phyloP scores from a whole-genome alignment of 805 yeast genomes.

The Helenozyma rhizophorensis region DNA sequence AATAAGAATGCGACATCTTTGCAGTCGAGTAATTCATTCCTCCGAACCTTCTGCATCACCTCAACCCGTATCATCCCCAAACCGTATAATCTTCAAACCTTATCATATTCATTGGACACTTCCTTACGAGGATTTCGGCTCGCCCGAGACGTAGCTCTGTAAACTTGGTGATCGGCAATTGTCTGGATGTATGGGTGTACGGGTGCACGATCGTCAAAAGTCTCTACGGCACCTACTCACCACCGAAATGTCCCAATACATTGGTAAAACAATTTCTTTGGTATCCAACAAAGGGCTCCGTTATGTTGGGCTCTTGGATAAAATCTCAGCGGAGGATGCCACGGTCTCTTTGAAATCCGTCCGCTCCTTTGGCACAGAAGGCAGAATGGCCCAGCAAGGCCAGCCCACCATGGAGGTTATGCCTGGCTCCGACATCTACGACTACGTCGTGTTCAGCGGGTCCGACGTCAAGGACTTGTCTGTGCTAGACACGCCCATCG shows the following conservation, averaged over 20 bases:
- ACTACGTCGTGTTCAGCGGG: constrained; percentile 81
- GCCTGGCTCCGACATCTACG: constrained; percentile 67
- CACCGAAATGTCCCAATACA: constrained; percentile 75
- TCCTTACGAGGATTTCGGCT: too few relatives aligned
- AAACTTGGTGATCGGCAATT: too few relatives aligned
- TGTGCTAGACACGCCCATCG: constrained; percentile 70
- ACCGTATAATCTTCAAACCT: too few relatives aligned
- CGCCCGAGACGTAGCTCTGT: too few relatives aligned
- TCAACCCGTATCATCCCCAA: too few relatives aligned
- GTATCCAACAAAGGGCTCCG: constrained; percentile 76
- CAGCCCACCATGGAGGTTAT: constrained; percentile 69
- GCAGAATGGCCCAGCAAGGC: constrained; percentile 54
- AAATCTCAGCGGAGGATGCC: constrained; percentile 84
- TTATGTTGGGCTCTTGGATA: constrained; percentile 84
- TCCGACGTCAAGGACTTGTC: constrained; percentile 86
- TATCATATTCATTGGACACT: too few relatives aligned
- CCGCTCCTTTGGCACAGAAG: constrained; percentile 87
- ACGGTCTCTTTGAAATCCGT: constrained; percentile 82
- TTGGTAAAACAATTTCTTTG: constrained; percentile 84
- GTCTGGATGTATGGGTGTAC: too few relatives aligned
- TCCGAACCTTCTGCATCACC: too few relatives aligned
- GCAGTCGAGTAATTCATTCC: too few relatives aligned
- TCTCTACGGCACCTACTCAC: not conserved
- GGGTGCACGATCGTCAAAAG: too few relatives aligned
- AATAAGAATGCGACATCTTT: too few relatives aligned